Conservation (phyloP, 805 yeast genomes). For the Kockiozyma suomiensis region DNA sequence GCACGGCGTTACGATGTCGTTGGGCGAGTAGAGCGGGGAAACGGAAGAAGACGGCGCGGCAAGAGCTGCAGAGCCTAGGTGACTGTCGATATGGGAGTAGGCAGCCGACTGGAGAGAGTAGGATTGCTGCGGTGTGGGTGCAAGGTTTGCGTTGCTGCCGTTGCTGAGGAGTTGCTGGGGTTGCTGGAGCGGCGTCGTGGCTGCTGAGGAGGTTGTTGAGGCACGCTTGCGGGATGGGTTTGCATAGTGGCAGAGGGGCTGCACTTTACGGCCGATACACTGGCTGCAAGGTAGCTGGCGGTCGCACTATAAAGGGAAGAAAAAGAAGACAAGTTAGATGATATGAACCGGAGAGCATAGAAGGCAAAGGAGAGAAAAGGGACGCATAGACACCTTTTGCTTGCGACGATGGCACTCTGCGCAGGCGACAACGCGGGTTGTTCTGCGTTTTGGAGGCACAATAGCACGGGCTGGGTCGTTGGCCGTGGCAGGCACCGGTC, state of each 20-base stretch:
- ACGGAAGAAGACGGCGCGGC: background rate
- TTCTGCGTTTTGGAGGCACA: background rate
- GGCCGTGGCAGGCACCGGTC: background rate
- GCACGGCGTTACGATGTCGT: background rate
- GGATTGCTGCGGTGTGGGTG: background rate
- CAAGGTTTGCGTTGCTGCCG: background rate
- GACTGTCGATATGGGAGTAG: background rate
- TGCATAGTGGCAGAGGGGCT: conserved; percentile 21
- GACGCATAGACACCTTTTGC: conserved; percentile 25
- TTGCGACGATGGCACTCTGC: conserved; percentile 31
- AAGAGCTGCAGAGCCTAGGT: background rate
- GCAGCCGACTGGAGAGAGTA: background rate
- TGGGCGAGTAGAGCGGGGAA: background rate
- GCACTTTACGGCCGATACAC: conserved; percentile 24
- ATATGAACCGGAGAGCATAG: too few relatives aligned
- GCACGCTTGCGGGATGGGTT: conserved; percentile 2
- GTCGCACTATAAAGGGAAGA: conserved; percentile 17
- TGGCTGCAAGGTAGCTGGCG: conserved; percentile 27
- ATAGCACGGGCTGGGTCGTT: background rate
- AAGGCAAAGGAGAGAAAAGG: background rate
- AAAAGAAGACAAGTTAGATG: too few relatives aligned
- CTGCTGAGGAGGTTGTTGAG: background rate
- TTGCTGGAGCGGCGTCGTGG: background rate
- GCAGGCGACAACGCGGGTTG: conserved; percentile 25
- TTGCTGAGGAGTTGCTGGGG: background rate